phyloP scores from a whole-genome alignment of 2,329 filamentous ascomycete genomes.

The Curvularia lunata region DNA sequence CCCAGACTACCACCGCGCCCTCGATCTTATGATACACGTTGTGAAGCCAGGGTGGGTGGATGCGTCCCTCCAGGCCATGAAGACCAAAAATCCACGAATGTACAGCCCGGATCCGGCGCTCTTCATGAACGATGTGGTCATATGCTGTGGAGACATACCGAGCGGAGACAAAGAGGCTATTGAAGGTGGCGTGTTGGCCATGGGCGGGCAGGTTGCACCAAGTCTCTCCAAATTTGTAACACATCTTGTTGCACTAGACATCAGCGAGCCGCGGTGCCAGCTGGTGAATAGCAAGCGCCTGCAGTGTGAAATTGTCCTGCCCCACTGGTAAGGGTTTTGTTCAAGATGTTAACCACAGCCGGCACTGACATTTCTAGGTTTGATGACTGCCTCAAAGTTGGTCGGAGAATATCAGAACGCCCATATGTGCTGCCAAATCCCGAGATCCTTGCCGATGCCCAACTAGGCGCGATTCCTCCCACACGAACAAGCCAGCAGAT shows the following conservation, averaged over 20 bases:
- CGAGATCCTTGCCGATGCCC: conserved; percentile 66
- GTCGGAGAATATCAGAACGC: conserved; percentile 84
- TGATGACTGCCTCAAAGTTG: conserved; percentile 92
- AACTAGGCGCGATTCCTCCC: conserved; percentile 39
- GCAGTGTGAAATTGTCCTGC: conserved; percentile 82
- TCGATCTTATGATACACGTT: conserved; percentile 80
- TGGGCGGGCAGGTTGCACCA: conserved; percentile 82
- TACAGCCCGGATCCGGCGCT: conserved; percentile 90
- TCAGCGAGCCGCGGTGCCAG: conserved; percentile 74
- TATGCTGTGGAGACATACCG: conserved; percentile 85
- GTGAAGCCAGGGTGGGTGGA: conserved; percentile 83
- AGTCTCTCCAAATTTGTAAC: conserved; percentile 77
- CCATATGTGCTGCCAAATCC: conserved; percentile 88
- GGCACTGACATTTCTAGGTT: conserved; percentile 66
- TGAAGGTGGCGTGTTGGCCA: conserved; percentile 82
- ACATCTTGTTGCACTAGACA: conserved; percentile 82
- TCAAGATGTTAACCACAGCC: neutral
- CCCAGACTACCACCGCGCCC: conserved; percentile 77
- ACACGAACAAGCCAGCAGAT: conserved; percentile 57
- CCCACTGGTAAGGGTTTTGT: conserved; percentile 74
- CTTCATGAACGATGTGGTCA: conserved; percentile 83
- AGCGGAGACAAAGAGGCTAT: conserved; percentile 90
- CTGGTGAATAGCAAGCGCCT: conserved; percentile 68
- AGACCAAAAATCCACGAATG: conserved; percentile 77
- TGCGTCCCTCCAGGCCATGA: conserved; percentile 70